Evolutionary conservation across 2,329 filamentous ascomycete genomes (phyloP).

Genomic region (Fusarium palustre): DNA sequence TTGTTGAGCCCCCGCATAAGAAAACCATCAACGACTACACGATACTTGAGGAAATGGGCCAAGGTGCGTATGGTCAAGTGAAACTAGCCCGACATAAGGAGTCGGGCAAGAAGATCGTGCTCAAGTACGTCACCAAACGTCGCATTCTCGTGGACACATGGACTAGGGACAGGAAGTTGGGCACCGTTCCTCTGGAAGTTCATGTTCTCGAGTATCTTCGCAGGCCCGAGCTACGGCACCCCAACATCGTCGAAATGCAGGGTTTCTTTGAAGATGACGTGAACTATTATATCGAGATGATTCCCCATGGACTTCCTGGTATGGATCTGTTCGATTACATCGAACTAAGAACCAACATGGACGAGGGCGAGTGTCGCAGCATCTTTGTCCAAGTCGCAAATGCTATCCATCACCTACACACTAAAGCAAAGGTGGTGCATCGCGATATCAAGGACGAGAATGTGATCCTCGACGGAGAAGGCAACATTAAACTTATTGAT

Average conservation of each 20-base stretch:
- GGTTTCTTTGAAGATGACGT: conserved; percentile 82
- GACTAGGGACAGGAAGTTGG: conserved; percentile 92
- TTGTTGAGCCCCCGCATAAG: conserved; percentile 64
- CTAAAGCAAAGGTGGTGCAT: conserved; percentile 90
- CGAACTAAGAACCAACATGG: conserved; percentile 95
- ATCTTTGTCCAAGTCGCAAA: conserved; percentile 95
- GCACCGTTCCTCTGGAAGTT: conserved; percentile 95
- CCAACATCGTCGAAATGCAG: conserved; percentile 79
- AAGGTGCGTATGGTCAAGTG: conserved; percentile 97
- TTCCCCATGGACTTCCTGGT: conserved; percentile 91
- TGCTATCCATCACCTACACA: conserved; percentile 91
- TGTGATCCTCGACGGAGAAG: conserved; percentile 93
- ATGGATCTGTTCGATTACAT: conserved; percentile 99
- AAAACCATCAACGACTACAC: conserved; percentile 91
- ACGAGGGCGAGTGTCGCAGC: conserved; percentile 90
- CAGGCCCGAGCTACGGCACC: conserved; percentile 74
- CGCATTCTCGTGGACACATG: conserved; percentile 98
- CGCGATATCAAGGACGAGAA: conserved; percentile 99
- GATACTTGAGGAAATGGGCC: conserved; percentile 97
- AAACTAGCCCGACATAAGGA: conserved; percentile 91
- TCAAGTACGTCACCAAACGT: conserved; percentile 98
- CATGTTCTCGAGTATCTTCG: conserved; percentile 95
- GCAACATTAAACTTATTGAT: conserved; percentile 95
- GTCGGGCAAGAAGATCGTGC: conserved; percentile 83
- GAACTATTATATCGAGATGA: conserved; percentile 99